Conservation (phyloP, 2,329 filamentous ascomycete species). For the Exophiala xenobiotica region DNA sequence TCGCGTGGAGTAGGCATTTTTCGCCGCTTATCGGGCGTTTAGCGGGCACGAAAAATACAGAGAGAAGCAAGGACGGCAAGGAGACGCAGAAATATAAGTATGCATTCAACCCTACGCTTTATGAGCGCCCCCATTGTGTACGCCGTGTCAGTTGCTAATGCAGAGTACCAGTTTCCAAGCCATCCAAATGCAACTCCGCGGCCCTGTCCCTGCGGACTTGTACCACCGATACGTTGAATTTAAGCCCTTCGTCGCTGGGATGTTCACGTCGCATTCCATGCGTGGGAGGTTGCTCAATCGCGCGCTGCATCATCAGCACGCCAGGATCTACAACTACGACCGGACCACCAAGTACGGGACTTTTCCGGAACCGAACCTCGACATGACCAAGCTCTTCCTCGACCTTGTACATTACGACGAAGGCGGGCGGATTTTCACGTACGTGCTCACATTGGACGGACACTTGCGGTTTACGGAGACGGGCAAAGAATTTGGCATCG, state of each 20-base stretch:
- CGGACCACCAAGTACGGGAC: conserved; percentile 69
- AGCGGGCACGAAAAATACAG: conserved; percentile 67
- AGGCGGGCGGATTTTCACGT: conserved; percentile 84
- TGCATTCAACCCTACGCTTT: conserved; percentile 34
- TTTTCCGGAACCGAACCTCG: conserved; percentile 65
- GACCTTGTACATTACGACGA: conserved; percentile 84
- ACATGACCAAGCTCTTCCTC: conserved; percentile 76
- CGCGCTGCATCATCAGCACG: conserved; percentile 86
- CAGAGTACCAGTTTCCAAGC: conserved; percentile 72
- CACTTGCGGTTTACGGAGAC: conserved; percentile 91
- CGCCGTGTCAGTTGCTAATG: conserved; percentile 6
- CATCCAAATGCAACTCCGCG: conserved; percentile 82
- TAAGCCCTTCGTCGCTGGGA: conserved; percentile 80
- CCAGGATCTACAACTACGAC: conserved; percentile 85
- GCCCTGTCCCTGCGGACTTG: conserved; percentile 74
- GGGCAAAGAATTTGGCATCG: conserved; percentile 91
- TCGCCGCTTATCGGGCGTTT: conserved; percentile 85
- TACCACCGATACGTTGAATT: conserved; percentile 96
- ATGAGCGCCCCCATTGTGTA: no score
- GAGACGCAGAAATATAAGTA: conserved; percentile 74
- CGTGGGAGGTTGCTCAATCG: conserved; percentile 78
- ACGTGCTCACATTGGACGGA: conserved; percentile 83
- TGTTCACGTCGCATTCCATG: conserved; percentile 78
- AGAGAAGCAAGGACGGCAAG: conserved; percentile 55
- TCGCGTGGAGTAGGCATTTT: conserved; percentile 76